A percentile compares a stretch with the other conserved stretches of the same genome.
These are phyloP conservation scores for Hamigera avellanea DNA, from an alignment of 495 filamentous ascomycete genomes.

Conservation along the genomic window DNA sequence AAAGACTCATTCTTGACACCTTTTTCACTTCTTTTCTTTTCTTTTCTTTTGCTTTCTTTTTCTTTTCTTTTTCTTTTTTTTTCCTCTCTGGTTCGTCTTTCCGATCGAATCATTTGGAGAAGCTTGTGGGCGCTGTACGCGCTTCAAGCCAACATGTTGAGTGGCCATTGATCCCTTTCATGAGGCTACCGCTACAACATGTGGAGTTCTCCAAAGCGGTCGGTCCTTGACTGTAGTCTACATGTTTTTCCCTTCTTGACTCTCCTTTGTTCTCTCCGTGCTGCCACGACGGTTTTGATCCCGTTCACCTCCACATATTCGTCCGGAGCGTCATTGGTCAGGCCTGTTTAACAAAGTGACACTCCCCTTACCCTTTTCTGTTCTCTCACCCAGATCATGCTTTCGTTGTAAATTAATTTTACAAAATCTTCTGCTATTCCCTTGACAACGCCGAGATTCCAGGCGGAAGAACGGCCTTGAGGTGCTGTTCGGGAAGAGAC, in stretches of 20 bases:
- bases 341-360: background rate
- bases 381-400: too few relatives aligned
- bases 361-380: background rate
- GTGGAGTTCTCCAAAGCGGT: too few relatives aligned
- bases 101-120: background rate
- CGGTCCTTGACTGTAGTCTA: too few relatives aligned
- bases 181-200: too few relatives aligned
- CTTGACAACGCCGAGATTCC: too few relatives aligned
- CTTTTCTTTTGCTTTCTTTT: conserved; percentile 9
- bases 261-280: background rate
- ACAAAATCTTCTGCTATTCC: too few relatives aligned
- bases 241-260: background rate
- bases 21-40: conserved; percentile 10
- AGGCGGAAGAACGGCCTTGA: too few relatives aligned
- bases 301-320: background rate
- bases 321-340: too few relatives aligned
- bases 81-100: conserved; percentile 4
- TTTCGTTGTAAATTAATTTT: too few relatives aligned
- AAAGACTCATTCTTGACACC: conserved; percentile 12
- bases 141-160: conserved; percentile 7
- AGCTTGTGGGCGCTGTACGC: too few relatives aligned
- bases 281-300: background rate
- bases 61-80: conserved; percentile 14
- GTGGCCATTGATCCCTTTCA: too few relatives aligned
- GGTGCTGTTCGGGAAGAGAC: too few relatives aligned